Evolutionary conservation across 1,139 yeast species (phyloP).

Genomic region (Debaryomycetaceae sp.): DNA sequence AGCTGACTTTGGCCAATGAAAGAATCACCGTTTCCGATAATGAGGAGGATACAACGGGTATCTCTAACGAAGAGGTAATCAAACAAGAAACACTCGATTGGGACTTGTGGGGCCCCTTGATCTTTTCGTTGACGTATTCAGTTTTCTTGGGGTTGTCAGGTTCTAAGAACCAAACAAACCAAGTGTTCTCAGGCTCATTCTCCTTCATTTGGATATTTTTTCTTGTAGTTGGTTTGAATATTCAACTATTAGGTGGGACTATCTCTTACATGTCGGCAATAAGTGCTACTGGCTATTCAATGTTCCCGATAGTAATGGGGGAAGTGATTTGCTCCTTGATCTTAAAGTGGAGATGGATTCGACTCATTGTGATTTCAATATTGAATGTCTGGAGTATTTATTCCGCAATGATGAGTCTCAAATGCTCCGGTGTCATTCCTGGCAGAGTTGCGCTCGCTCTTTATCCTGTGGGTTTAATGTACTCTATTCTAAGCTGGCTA

Average conservation of each 20-base stretch:
- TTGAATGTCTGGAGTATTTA: slow-evolving; percentile 72
- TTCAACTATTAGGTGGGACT: slow-evolving; percentile 72
- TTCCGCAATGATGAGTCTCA: slow-evolving; percentile 62
- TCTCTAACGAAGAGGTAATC: slow-evolving; percentile 15
- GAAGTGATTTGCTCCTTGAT: slow-evolving; percentile 58
- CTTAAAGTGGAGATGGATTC: slow-evolving; percentile 46
- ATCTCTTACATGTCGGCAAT: slow-evolving; percentile 72
- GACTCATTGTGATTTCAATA: slow-evolving; percentile 51
- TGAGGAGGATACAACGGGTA: slow-evolving; percentile 13
- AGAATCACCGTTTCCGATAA: slow-evolving; percentile 28
- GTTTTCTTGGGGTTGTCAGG: slow-evolving; percentile 49
- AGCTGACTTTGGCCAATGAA: slow-evolving; percentile 28
- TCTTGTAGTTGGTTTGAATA: slow-evolving; percentile 59
- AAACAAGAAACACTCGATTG: slow-evolving; percentile 53
- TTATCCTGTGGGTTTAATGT: slow-evolving; percentile 76
- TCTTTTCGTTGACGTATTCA: slow-evolving; percentile 64
- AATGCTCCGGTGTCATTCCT: slow-evolving; percentile 65
- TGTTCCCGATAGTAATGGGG: slow-evolving; percentile 73
- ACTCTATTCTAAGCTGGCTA: slow-evolving; percentile 72
- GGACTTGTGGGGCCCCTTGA: slow-evolving; percentile 90
- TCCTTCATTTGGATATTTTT: slow-evolving; percentile 54
- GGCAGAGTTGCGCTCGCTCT: slow-evolving; percentile 71
- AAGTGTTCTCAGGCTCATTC: slow-evolving; percentile 51
- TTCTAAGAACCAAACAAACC: slow-evolving; percentile 34
- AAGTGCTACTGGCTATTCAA: slow-evolving; percentile 76